Conservation (phyloP, 495 filamentous ascomycete species). For the Penicillium taxi region DNA sequence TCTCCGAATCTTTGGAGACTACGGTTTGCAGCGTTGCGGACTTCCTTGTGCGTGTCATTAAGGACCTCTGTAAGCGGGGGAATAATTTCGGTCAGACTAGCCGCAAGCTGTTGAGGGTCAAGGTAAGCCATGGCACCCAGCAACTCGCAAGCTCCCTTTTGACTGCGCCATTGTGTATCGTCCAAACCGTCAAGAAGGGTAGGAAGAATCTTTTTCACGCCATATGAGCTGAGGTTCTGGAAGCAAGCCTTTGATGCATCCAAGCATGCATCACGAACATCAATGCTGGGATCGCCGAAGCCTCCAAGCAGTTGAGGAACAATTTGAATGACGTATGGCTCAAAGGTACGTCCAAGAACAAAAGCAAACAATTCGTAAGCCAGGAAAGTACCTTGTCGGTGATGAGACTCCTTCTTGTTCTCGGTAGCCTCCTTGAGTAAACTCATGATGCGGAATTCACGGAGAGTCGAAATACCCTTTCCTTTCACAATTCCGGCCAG, state of each 20-base stretch:
- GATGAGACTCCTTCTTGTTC: slow-evolving; percentile 83
- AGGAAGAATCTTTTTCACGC: slow-evolving; percentile 88
- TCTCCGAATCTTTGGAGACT: slow-evolving; percentile 96
- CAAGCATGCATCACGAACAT: slow-evolving; percentile 86
- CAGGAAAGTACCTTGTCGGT: slow-evolving; percentile 80
- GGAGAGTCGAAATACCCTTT: slow-evolving; percentile 70
- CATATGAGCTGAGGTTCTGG: slow-evolving; percentile 84
- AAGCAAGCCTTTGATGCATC: slow-evolving; percentile 94
- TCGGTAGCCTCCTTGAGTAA: slow-evolving; percentile 69
- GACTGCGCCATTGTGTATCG: slow-evolving; percentile 93
- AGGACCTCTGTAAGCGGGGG: slow-evolving; percentile 87
- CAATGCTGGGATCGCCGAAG: slow-evolving; percentile 80
- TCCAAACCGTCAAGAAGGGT: slow-evolving; percentile 88
- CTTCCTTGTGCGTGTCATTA: slow-evolving; percentile 97
- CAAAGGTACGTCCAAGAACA: slow-evolving; percentile 79
- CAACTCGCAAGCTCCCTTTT: slow-evolving; percentile 94
- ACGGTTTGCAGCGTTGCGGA: slow-evolving; percentile 81
- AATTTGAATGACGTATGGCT: slow-evolving; percentile 93
- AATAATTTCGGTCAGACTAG: slow-evolving; percentile 91
- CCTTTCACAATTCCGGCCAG: slow-evolving; percentile 85
- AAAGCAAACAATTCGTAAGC: slow-evolving; percentile 85
- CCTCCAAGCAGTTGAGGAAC: slow-evolving; percentile 82
- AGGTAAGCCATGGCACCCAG: slow-evolving; percentile 97
- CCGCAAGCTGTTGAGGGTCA: slow-evolving; percentile 85
- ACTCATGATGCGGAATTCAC: slow-evolving; percentile 78